Base-by-base conservation (phyloP, 805 yeast genomes). In the Candida pini region DNA sequence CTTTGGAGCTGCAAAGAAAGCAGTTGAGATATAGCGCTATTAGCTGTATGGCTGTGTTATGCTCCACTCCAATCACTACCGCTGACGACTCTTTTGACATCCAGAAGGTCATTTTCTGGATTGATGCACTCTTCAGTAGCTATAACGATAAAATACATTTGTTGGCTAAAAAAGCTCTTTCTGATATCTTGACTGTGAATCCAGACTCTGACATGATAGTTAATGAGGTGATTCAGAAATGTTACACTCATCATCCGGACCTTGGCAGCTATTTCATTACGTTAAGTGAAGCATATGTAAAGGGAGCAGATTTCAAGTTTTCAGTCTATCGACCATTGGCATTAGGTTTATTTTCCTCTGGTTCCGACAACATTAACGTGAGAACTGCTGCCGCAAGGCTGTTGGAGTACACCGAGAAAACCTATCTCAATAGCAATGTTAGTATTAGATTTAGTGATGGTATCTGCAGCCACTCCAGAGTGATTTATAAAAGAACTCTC, bases 401-500 rank as follows among this genome's bases (percentile, higher is more conserved):
- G n/a, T 57, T 90, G 36, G 74, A 72, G 27, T 70, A 68, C 19
- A 71, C 84, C 5, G 97, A 90, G 52, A 58, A 64, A 25, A 68
- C 72, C 24, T 56, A 74, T 18, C 80, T 71, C 44, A 71, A 74
- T 22, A 67, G 78, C 1, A 65, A 76, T 0, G 67, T 71, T 12
- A 62, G 80, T 2, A 70, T 69, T 6, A 71, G 71, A 16, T 85
- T 76, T 51, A 71, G 76, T 23, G 90, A 85, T 50, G 70, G 85
- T 24, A 73, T 87, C 10, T 73, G 81, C 33, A 83, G 87, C 42
- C 69, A 76, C 22, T 81, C 95, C 6, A 76, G 82, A 47, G 84
- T 87, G 6, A 87, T 92, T 4, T 89, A 82, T 63, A 88, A 88
- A 52, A 78, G 90, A 27, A 94, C 95, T 0, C 71, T 90, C 36